Evolutionary conservation across 2,329 filamentous ascomycete genomes (phyloP), one percentile per base, ranked within the genome.

Genomic region (Mollisia scopiformis): DNA sequence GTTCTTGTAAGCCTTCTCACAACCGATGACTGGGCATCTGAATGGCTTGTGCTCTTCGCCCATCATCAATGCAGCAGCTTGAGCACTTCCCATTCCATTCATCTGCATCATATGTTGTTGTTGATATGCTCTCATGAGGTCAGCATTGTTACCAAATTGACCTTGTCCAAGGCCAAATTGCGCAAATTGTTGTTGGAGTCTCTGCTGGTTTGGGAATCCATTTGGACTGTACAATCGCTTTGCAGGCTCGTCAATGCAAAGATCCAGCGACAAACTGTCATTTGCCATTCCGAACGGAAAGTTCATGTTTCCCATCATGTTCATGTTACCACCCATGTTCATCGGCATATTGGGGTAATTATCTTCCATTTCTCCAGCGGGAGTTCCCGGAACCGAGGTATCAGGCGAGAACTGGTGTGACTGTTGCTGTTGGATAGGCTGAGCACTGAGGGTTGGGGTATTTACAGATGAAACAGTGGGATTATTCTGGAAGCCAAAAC

Each of bases 1-100:
- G 76, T 99, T 99, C 83, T 99, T 99, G 80, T 99, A 99, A 0
- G 95, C 94, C 82, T 99, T 99, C 76, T 98, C 95, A 73, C 95
- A 99, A 6, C 95, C 95, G 74, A 99, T 96, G 54, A 99, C 95
- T 1, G 95, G 95, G 72, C 95, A 99, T 75, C 93, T 91, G 82
- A 97, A 99, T 0, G 95, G 95, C 78, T 98, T 99, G 71, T 96
- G 92, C 74, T 99, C 94, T 74, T 98, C 94, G 16, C 89, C 83
- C 73, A 88, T 83, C 76, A 87, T 82, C 62, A 71, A 64, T n/a
- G 80, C 82, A 25, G 65, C 82, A 31, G 67, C 57, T 54, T 69
- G 64, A 39, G 66, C 43, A 59, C 66, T 65, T 19, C 56, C 66
- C 66, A 71, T 71, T 53, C 57, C 67, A 31, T 69, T 68, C 66